phyloP scores from a whole-genome alignment of 805 yeast genomes.

The Metschnikowia chrysomelidarum region DNA sequence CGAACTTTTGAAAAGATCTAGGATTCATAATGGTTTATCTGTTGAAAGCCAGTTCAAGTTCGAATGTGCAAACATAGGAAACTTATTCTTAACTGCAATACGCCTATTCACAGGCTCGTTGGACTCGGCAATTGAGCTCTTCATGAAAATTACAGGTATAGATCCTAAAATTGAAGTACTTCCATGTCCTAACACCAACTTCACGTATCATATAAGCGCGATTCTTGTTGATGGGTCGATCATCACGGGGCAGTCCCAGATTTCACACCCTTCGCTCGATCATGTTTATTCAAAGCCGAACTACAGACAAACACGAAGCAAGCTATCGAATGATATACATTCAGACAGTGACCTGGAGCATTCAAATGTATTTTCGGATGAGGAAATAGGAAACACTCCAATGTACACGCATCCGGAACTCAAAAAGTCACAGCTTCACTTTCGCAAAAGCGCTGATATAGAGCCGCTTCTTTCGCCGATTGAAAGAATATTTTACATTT shows the following conservation, averaged over 20 bases:
- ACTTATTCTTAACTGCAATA: constrained; percentile 77
- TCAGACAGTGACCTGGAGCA: neutral
- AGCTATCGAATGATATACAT: neutral
- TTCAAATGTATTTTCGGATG: constrained; percentile 23
- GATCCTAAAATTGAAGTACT: constrained; percentile 54
- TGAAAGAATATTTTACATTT: constrained; percentile 69
- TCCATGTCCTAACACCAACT: constrained; percentile 83
- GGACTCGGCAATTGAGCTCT: constrained; percentile 78
- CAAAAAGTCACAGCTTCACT: constrained; percentile 69
- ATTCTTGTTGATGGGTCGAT: constrained; percentile 62
- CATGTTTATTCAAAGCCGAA: constrained; percentile 22
- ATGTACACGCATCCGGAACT: constrained; percentile 79
- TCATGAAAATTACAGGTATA: constrained; percentile 61
- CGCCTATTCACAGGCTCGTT: constrained; percentile 79
- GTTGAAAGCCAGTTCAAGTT: constrained; percentile 60
- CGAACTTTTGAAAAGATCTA: constrained; percentile 67
- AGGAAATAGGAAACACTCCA: constrained; percentile 60
- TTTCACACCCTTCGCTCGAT: constrained; percentile 70
- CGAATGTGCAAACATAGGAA: constrained; percentile 82
- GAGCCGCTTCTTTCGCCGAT: constrained; percentile 74
- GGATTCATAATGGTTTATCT: constrained; percentile 27
- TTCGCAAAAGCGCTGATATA: constrained; percentile 54
- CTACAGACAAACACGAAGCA: constrained; percentile 3
- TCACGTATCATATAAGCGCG: constrained; percentile 85
- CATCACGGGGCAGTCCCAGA: constrained; percentile 89